Evolutionary conservation across 1,139 yeast species (phyloP).

Genomic region (Arxiozyma slooffiae): DNA sequence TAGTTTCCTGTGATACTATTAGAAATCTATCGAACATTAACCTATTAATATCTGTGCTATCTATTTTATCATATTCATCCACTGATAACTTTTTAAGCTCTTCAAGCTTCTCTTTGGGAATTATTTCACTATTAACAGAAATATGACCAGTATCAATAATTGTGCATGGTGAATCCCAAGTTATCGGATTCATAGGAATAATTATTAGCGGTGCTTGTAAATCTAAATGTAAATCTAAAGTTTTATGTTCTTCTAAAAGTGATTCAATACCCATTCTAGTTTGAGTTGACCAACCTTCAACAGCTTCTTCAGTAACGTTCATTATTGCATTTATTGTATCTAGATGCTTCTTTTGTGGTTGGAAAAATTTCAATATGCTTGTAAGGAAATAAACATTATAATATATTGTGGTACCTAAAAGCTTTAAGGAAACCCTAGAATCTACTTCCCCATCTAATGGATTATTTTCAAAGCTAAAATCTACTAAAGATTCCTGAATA

Average conservation of each 20-base stretch:
- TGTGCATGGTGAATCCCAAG: constrained; percentile 80
- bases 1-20: constrained; percentile 73
- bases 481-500: constrained; percentile 55
- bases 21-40: constrained; percentile 86
- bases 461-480: constrained; percentile 70
- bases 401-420: constrained; percentile 81
- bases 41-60: constrained; percentile 61
- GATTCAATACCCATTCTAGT: constrained; percentile 90
- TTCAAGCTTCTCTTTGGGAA: constrained; percentile 57
- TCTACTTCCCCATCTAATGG: constrained; percentile 83
- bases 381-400: constrained; percentile 78
- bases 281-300: constrained; percentile 81
- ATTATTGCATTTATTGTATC: constrained; percentile 87
- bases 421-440: constrained; percentile 58
- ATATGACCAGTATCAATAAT: constrained; percentile 95
- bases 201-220: constrained; percentile 88
- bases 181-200: constrained; percentile 73
- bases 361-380: constrained; percentile 63
- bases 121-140: constrained; percentile 71
- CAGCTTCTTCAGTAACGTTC: constrained; percentile 92
- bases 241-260: constrained; percentile 88
- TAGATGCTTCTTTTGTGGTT: constrained; percentile 75
- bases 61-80: constrained; percentile 57
- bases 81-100: constrained; percentile 59
- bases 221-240: constrained; percentile 74